Evolutionary conservation across 1,284 basidiomycete genomes (phyloP), one percentile per base, ranked within the genome.

Genomic region (Irpex sp.): DNA sequence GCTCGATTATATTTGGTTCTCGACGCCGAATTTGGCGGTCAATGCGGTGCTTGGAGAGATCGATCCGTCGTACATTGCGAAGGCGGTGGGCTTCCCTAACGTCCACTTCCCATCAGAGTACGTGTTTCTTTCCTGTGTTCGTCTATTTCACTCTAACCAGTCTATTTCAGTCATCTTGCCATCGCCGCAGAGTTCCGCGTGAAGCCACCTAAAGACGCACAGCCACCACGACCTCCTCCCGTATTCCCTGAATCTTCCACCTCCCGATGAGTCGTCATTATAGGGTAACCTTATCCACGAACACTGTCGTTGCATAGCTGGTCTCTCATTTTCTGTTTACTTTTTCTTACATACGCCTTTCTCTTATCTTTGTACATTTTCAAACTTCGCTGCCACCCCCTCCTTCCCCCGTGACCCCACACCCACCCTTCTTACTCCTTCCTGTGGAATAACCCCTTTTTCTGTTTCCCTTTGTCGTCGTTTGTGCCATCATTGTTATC

Each of bases 1-100:
- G 56, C 86, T 99, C 69, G 97, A 99, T 77, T 96, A 98, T 73
- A 86, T 99, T 68, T 99, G 94, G 88, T 96, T 94, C 75, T 87
- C 90, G 64, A 82, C 86, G 10, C 80, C 84, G 61, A 92, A 88
- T 66, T 72, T 99, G 60, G 83, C 84, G n/a, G 88, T 94, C 19
- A 94, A 90, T 62, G 89, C 90, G 18, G 86, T 98, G 47, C 80
- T 99, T 54, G 93, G 94, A 18, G 93, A 93, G 72, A 88, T 98
- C 59, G 96, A 98, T 74, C 82, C 81, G 69, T 74, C 74, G 33
- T 99, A 99, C 78, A 75, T 98, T 69, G 85, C 89, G 69, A 95
- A 94, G 77, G 87, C 88, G 9, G 96, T 98, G 58, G 97, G 97
- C 35, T 99, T 99, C 82, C 96, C 96, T 48, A 97, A 98, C 73